phyloP scores from a whole-genome alignment of 208 protist genomes.

The Trypanosoma congolense region DNA sequence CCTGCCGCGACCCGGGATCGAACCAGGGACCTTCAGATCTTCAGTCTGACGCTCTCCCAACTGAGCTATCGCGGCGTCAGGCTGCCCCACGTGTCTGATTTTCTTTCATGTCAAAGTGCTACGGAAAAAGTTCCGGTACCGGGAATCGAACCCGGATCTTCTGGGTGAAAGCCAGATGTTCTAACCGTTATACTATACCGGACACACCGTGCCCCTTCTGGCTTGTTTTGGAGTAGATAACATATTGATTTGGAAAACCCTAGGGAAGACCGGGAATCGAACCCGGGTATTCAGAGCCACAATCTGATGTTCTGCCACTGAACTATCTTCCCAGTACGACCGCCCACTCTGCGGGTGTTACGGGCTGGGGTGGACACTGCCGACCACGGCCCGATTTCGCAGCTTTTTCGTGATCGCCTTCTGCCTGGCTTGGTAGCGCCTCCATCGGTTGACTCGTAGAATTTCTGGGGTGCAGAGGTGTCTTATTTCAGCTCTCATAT shows the following conservation, averaged over 20 bases:
- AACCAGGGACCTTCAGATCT: constrained; percentile 78
- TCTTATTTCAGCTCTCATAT: no score
- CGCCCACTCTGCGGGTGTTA: no score
- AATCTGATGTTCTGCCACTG: constrained; percentile 37
- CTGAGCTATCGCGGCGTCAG: constrained; percentile 9
- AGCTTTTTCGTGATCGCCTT: no score
- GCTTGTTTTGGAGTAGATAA: neutral
- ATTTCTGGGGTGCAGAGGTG: no score
- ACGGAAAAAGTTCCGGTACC: constrained; percentile 30
- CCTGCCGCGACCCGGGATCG: constrained; percentile 82
- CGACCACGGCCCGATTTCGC: no score
- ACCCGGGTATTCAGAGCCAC: constrained; percentile 35
- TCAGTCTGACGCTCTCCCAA: constrained; percentile 49
- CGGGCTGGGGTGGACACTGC: no score
- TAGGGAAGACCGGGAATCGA: constrained; percentile 34
- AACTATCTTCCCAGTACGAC: constrained; percentile 23
- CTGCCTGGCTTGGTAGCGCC: no score
- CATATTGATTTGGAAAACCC: constrained; percentile 13
- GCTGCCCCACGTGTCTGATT: constrained; percentile 24
- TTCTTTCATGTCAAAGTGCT: neutral
- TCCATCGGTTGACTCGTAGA: no score
- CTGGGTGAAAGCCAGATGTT: constrained; percentile 35
- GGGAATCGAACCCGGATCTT: constrained; percentile 33
- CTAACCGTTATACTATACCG: constrained; percentile 34
- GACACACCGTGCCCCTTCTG: neutral